These are phyloP conservation scores for Avena insularis DNA, from an alignment of 176 grass and related monocot genomes.

Conservation along the genomic window DNA sequence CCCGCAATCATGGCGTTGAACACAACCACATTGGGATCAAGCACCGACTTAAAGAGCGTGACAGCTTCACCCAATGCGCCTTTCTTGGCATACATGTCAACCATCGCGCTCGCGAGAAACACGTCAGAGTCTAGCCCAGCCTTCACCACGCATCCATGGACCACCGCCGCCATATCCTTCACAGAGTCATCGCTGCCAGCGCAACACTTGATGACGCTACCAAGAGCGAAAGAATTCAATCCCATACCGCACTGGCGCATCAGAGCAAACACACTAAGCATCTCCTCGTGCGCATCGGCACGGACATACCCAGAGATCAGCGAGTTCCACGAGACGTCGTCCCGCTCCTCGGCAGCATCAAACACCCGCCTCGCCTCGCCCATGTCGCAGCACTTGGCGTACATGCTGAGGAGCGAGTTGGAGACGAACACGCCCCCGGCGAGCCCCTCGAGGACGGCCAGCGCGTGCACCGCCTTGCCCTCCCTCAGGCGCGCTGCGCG, in stretches of 20 bases:
- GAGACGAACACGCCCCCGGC: slow-evolving; percentile 43
- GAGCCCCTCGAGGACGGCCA: slow-evolving; percentile 47
- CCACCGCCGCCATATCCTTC: slow-evolving; percentile 38
- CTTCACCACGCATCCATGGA: slow-evolving; percentile 75
- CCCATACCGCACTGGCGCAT: slow-evolving; percentile 47
- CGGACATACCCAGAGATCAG: slow-evolving; percentile 60
- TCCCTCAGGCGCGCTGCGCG: slow-evolving; percentile 1
- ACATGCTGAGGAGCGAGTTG: slow-evolving; percentile 75
- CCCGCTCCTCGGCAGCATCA: slow-evolving; percentile 37
- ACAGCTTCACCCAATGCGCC: slow-evolving; percentile 49
- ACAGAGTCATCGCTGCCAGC: background rate
- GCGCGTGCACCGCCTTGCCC: slow-evolving; percentile 60
- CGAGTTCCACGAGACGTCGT: slow-evolving; percentile 77
- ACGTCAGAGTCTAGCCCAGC: slow-evolving; percentile 54
- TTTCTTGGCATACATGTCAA: slow-evolving; percentile 71
- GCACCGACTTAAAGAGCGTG: slow-evolving; percentile 50
- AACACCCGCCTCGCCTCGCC: slow-evolving; percentile 50
- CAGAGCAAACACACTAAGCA: slow-evolving; percentile 47
- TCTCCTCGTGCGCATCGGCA: slow-evolving; percentile 22
- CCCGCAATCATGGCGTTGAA: slow-evolving; percentile 80
- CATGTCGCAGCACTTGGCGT: slow-evolving; percentile 60
- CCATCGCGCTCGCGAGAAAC: slow-evolving; percentile 61
- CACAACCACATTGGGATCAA: slow-evolving; percentile 73
- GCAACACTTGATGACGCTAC: slow-evolving; percentile 70
- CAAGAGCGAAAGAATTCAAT: slow-evolving; percentile 74